Evolutionary conservation across 192 early-diverging fungal genomes (phyloP).

Genomic region (Coemansia sp.): DNA sequence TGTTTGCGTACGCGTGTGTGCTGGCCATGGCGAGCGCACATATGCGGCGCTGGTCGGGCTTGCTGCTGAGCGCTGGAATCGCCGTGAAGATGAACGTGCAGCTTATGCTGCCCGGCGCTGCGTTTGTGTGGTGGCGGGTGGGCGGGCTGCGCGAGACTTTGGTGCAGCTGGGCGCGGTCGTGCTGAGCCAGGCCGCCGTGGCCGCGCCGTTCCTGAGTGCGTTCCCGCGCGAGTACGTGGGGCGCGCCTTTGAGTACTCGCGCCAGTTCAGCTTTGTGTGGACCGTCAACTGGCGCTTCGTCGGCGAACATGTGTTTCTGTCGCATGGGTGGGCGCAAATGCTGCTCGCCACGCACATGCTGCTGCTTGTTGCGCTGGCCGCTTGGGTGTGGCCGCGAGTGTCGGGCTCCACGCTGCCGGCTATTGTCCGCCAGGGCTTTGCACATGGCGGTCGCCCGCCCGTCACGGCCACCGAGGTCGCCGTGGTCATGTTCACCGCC

Average conservation of each 20-base stretch:
- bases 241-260: constrained; percentile 81
- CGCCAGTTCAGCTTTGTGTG: constrained; percentile 86
- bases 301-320: constrained; percentile 68
- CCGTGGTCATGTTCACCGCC: constrained; percentile 66
- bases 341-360: constrained; percentile 62
- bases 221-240: constrained; percentile 64
- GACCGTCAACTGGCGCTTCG: constrained; percentile 96
- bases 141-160: constrained; percentile 11
- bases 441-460: background rate
- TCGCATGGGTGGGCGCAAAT: constrained; percentile 56
- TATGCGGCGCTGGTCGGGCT: constrained; percentile 16
- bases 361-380: constrained; percentile 61
- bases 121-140: constrained; percentile 51
- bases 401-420: constrained; percentile 10
- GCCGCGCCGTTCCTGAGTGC: constrained; percentile 62
- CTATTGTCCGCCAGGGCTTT: constrained; percentile 16
- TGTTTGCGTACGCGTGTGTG: constrained; percentile 70
- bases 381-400: constrained; percentile 55
- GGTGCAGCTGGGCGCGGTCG: constrained; percentile 11
- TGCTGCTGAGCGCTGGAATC: constrained; percentile 64
- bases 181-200: constrained; percentile 48
- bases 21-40: constrained; percentile 58
- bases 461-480: constrained; percentile 10
- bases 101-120: constrained; percentile 86
- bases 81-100: constrained; percentile 96